Evolutionary conservation across 305 asterid species (phyloP).

Genomic region (Fraxinus angustifolia): DNA sequence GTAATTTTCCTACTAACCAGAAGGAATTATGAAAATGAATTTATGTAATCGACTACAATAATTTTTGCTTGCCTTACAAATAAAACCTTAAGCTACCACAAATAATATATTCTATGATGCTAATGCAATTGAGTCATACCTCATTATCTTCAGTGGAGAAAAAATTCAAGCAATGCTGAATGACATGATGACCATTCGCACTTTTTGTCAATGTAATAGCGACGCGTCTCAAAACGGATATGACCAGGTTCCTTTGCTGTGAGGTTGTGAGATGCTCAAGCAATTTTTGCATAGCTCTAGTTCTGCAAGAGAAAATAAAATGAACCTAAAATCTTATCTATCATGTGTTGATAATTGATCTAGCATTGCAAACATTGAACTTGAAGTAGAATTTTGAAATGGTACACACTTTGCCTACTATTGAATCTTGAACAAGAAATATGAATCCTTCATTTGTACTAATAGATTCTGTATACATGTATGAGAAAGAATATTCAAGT

Average conservation of each 20-base stretch:
- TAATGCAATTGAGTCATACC: slow-evolving; percentile 30
- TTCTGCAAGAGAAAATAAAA: slow-evolving; percentile 29
- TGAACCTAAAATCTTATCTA: neutral
- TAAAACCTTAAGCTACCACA: neutral
- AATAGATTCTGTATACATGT: too few species aligned
- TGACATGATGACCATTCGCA: slow-evolving; percentile 59
- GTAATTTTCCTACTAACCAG: neutral
- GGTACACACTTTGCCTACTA: too few species aligned
- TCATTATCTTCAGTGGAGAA: slow-evolving; percentile 36
- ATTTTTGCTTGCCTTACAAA: neutral
- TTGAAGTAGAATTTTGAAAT: neutral
- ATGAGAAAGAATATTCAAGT: neutral
- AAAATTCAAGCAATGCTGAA: slow-evolving; percentile 37
- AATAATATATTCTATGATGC: neutral
- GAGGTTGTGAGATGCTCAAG: slow-evolving; percentile 31
- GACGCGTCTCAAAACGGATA: slow-evolving; percentile 33
- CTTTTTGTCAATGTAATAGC: slow-evolving; percentile 38
- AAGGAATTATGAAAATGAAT: neutral
- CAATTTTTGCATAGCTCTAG: slow-evolving; percentile 53
- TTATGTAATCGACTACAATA: neutral
- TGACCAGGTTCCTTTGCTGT: slow-evolving; percentile 31
- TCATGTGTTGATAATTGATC: neutral
- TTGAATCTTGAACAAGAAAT: too few species aligned
- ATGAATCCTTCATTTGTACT: neutral
- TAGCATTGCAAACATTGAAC: neutral